Evolutionary conservation across 371 early-diverging fungal genomes (phyloP), one percentile per base, ranked within the genome.

Genomic region (Thermomucor indicae-seudaticae): DNA sequence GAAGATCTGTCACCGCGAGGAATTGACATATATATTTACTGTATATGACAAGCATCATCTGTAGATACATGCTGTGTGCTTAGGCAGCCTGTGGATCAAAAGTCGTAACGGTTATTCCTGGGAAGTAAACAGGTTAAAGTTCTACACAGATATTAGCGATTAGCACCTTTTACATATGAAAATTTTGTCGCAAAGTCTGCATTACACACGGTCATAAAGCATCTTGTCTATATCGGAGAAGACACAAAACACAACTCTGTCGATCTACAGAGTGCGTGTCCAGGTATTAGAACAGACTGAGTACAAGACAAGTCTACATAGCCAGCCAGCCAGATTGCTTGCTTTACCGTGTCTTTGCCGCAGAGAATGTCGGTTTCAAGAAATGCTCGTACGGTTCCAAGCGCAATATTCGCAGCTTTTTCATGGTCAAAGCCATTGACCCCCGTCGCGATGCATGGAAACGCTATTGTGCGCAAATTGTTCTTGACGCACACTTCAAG

Each of bases 401-500:
- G 53, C 1, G 87, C 95, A 5, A 91, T 81, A 12, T 75, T 57
- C 3, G 90, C 88, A 1, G 95, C 95, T 1, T 58, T 54, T 30
- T 55, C 64, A 37, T 87, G 79, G 42, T 91, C 88, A 53, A 87
- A 93, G 2, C 92, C 91, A 53, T 86, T 92, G 1, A 89, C 83
- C 5, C 95, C 95, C 1, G 92, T 92, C 0, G 90, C 83, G 6
- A 91, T 80, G 56, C 91, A 93, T 6, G 89, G 89, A 51, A 92
- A 93, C 5, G 89, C 91, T 20, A 92, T 77, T 0, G 81, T 68
- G 3, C 70, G 68, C 28, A 86, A 45, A 0, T 72, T 58, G 25
- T 84, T 67, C 39, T 79, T 62, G 19, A 52, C 46, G 5, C 80
- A 61, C 8, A 90, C 49, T 11, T 84, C 54, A 31, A 93, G 58